Evolutionary conservation across 1,139 yeast species (phyloP).

Genomic region (Magnusiomyces fungicola): DNA sequence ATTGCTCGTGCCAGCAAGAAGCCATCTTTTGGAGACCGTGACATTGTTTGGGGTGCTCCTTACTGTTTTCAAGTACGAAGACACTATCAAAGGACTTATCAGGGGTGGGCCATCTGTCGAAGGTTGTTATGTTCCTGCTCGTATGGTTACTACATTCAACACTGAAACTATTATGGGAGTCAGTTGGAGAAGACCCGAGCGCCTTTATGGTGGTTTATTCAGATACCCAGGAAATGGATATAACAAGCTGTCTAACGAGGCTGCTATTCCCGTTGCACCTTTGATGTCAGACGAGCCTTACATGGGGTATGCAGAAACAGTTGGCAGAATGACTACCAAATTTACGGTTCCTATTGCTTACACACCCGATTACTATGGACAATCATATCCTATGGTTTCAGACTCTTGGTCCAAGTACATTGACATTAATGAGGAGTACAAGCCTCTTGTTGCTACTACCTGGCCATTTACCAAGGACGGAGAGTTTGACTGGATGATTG

Average conservation of each 20-base stretch:
- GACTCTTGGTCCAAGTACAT: slow-evolving; percentile 23
- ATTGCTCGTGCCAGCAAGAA: neutral
- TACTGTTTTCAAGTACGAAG: neutral
- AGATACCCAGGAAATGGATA: slow-evolving; percentile 11
- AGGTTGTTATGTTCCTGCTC: neutral
- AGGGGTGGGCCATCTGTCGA: neutral
- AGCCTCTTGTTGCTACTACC: neutral
- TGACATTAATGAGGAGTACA: slow-evolving; percentile 23
- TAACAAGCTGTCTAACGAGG: slow-evolving; percentile 14
- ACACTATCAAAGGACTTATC: neutral
- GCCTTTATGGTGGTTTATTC: slow-evolving; percentile 22
- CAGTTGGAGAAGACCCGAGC: neutral
- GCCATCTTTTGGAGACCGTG: neutral
- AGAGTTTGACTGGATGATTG: neutral
- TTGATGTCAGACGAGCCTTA: slow-evolving; percentile 26
- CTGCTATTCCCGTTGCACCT: slow-evolving; percentile 22
- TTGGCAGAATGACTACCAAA: slow-evolving; percentile 8
- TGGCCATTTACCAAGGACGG: neutral
- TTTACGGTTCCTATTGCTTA: slow-evolving; percentile 22
- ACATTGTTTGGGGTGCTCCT: neutral
- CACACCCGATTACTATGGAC: slow-evolving; percentile 24
- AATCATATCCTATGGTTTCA: slow-evolving; percentile 19
- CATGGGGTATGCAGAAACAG: slow-evolving; percentile 16
- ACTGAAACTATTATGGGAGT: neutral
- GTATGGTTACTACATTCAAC: neutral